phyloP scores from a whole-genome alignment of 176 grass and related monocot species.

The Rhipidocladum racemiflorum region DNA sequence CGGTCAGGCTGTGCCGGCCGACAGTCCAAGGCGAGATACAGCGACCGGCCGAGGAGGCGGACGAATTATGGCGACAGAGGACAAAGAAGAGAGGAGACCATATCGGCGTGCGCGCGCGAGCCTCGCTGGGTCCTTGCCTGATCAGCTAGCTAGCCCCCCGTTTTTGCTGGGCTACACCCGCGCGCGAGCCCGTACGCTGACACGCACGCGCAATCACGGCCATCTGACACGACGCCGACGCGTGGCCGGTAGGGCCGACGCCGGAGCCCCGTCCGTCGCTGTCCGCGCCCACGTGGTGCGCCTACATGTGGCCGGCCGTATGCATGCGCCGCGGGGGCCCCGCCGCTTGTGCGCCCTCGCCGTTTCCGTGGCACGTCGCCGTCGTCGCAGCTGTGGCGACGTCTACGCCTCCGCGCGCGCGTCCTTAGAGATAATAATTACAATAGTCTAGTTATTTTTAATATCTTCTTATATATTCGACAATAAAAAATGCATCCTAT shows the following conservation, averaged over 20 bases:
- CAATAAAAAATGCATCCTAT: too few species aligned
- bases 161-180: neutral
- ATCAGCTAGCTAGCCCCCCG: neutral
- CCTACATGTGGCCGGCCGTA: neutral
- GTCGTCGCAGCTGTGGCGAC: constrained; percentile 22
- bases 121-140: neutral
- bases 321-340: neutral
- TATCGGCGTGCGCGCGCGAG: neutral
- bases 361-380: neutral
- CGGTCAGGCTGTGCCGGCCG: neutral
- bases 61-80: neutral
- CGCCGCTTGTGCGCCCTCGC: neutral
- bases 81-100: neutral
- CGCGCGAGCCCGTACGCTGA: neutral
- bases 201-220: neutral
- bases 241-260: neutral
- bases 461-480: too few species aligned
- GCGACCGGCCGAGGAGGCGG: neutral
- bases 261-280: neutral
- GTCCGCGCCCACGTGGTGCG: neutral
- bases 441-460: too few species aligned
- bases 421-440: too few species aligned
- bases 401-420: neutral
- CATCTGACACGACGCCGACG: neutral
- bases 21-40: neutral